phyloP scores from a whole-genome alignment of 2,329 filamentous ascomycete species.

The Epichloe sp. region DNA sequence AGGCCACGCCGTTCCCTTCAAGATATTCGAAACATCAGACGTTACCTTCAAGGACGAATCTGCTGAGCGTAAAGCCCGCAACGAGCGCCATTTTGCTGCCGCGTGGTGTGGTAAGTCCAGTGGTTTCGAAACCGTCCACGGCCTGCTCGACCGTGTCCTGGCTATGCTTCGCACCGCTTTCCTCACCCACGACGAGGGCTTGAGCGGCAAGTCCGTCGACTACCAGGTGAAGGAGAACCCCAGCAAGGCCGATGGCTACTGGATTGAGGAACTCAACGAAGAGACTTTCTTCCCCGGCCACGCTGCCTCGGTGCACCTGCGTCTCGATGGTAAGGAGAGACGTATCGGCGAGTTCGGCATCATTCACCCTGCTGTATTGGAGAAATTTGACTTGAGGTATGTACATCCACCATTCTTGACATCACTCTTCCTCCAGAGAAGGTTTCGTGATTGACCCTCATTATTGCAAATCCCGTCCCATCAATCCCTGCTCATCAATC shows the following conservation, averaged over 20 bases:
- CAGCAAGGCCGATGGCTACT: constrained; percentile 62
- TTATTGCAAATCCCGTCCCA: no score
- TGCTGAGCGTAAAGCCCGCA: constrained; percentile 74
- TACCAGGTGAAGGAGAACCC: constrained; percentile 40
- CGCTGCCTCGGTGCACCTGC: constrained; percentile 71
- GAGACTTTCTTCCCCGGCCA: constrained; percentile 86
- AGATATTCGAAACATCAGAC: constrained; percentile 84
- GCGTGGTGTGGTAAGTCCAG: constrained; percentile 89
- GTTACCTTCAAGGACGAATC: constrained; percentile 80
- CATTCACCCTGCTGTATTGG: constrained; percentile 80
- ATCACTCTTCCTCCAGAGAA: no score
- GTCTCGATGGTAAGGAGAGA: constrained; percentile 57
- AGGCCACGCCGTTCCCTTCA: constrained; percentile 74
- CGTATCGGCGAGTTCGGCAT: constrained; percentile 88
- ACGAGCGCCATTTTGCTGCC: constrained; percentile 92
- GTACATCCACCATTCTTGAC: constrained; percentile 11
- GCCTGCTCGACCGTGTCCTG: constrained; percentile 81
- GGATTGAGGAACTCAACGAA: constrained; percentile 87
- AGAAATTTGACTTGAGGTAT: constrained; percentile 81
- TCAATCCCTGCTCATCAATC: not conserved
- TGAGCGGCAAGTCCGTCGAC: constrained; percentile 35
- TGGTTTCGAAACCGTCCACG: constrained; percentile 93
- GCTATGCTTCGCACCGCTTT: constrained; percentile 81
- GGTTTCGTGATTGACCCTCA: no score
- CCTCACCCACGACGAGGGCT: constrained; percentile 59